phyloP scores from a whole-genome alignment of 2,329 filamentous ascomycete species.

The Sporothrix mexicana region DNA sequence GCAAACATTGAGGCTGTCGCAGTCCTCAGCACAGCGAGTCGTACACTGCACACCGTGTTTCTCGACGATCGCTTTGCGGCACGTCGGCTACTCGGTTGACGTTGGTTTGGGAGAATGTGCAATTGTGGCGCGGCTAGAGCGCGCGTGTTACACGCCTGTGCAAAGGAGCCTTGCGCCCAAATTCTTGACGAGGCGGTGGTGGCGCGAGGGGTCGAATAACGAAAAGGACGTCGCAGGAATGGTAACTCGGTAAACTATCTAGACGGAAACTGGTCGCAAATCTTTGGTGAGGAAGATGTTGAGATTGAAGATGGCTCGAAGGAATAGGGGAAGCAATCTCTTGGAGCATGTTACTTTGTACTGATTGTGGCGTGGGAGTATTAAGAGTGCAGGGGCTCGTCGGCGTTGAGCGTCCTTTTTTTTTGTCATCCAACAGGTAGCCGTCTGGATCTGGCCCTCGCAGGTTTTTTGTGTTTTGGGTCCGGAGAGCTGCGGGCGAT shows the following conservation, averaged over 20 bases:
- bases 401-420: background rate
- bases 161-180: background rate
- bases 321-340: background rate
- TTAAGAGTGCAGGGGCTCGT: background rate
- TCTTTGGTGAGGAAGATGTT: background rate
- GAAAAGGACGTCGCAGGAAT: too few relatives aligned
- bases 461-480: background rate
- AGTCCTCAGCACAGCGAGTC: background rate
- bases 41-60: background rate
- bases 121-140: background rate
- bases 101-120: background rate
- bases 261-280: too few relatives aligned
- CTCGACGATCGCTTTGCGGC: background rate
- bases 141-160: constrained; percentile 15
- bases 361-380: background rate
- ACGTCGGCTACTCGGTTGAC: background rate
- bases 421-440: background rate
- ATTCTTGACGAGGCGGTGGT: too few relatives aligned
- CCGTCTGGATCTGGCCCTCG: background rate
- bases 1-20: background rate
- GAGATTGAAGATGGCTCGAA: background rate
- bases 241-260: too few relatives aligned
- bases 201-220: background rate
- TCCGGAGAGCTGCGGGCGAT: background rate
- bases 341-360: background rate